Evolutionary conservation across 2,329 filamentous ascomycete genomes (phyloP), one percentile per base, ranked within the genome.

Genomic region (Stachybotrys chartarum): DNA sequence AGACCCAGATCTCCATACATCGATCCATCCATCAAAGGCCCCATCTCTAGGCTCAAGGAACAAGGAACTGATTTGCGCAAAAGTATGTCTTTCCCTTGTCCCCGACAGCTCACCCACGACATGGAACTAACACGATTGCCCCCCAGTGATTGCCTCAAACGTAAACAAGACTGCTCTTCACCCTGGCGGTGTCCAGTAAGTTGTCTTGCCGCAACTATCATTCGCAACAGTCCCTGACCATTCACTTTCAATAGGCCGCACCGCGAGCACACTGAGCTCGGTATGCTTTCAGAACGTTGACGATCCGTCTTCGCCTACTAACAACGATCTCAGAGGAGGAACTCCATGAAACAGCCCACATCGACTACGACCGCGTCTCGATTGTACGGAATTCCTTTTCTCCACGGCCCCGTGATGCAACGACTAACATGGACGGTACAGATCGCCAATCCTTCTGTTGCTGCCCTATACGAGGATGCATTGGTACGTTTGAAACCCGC

Each of bases 401-500:
- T 7, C 30, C 7, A 12, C 7, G 14, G 18, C 30, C 18, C 24
- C 11, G 11, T 72, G 56, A 16, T 30, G 46, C 48, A 24, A 7
- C 6, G 11, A 44, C 50, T 52, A 32, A 52, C 50, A 18, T 30
- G 30, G 18, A 54, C 30, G 24, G 30, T 14, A 35, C 59, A 85
- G 82, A 83, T 87, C 58, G 90, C 91, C 77, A 97, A 99, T 78
- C 92, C 93, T 60, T 94, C 93, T 56, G 94, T 97, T 59, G 87
- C 94, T 61, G 88, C 92, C 57, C 86, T 99, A 61, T 99, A 99
- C 81, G 94, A 99, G 84, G 94, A 99, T 88, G 94, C 94, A 55
- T 85, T 99, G 61, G 91, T 50, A 51, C 18, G 31, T 24, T 42
- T 39, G 35, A 39, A 7, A 7, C 35, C 12, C 35, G 35, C 35